Evolutionary conservation across 2,329 filamentous ascomycete genomes (phyloP).

Genomic region (Claviceps purpurea): DNA sequence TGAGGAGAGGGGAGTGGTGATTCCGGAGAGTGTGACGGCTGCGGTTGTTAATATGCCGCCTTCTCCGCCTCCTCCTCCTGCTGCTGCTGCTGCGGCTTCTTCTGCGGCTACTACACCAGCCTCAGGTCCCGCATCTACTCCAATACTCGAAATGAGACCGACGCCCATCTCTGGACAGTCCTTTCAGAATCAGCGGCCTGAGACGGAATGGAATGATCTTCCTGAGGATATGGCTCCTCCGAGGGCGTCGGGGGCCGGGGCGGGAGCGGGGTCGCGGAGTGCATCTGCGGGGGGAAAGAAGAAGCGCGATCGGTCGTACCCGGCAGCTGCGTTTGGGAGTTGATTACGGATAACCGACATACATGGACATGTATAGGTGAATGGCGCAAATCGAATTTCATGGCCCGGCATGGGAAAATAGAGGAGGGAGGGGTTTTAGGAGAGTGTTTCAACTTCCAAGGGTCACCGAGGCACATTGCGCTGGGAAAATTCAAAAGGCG

Average conservation of each 20-base stretch:
- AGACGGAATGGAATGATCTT: constrained; percentile 53
- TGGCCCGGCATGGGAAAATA: too few relatives aligned
- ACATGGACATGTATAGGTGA: background rate
- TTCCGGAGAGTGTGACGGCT: constrained; percentile 16
- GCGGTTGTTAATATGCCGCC: constrained; percentile 18
- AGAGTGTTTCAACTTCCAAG: too few relatives aligned
- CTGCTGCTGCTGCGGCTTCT: background rate
- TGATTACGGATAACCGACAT: background rate
- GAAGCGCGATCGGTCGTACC: constrained; percentile 49
- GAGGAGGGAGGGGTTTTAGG: too few relatives aligned
- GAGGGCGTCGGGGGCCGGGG: constrained; percentile 24
- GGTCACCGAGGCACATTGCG: too few relatives aligned
- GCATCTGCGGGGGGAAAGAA: constrained; percentile 38
- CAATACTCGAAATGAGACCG: constrained; percentile 3
- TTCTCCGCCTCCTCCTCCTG: too few relatives aligned
- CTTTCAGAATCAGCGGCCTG: constrained; percentile 45
- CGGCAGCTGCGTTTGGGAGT: constrained; percentile 45
- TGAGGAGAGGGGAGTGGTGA: constrained; percentile 5
- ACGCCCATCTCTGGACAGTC: constrained; percentile 25
- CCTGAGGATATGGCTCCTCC: constrained; percentile 42
- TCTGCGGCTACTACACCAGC: constrained; percentile 7
- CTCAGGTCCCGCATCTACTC: constrained; percentile 13
- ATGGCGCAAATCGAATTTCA: too few relatives aligned
- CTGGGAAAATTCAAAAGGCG: too few relatives aligned
- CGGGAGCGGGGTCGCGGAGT: constrained; percentile 39